Percentiles rank a stretch among this genome's conserved stretches.
Conservation (phyloP, 2,329 filamentous ascomycete species). For the Pseudocercospora musae region DNA sequence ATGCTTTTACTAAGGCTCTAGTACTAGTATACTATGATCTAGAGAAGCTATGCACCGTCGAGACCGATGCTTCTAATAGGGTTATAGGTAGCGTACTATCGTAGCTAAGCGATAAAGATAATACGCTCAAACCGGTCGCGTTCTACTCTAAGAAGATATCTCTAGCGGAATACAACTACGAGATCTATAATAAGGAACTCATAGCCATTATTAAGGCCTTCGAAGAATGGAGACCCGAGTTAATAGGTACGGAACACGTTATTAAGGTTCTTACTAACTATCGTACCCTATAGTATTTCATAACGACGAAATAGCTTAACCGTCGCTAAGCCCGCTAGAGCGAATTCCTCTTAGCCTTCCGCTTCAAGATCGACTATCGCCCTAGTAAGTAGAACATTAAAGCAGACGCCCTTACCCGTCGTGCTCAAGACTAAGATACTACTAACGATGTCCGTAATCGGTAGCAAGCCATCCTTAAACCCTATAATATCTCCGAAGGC, state of each 20-base stretch:
- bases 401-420: neutral
- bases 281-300: slow-evolving; percentile 32
- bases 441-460: neutral
- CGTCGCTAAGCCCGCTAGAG: slow-evolving; percentile 27
- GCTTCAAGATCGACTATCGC: slow-evolving; percentile 4
- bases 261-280: slow-evolving; percentile 31
- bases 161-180: slow-evolving; percentile 32
- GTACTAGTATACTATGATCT: slow-evolving; percentile 1
- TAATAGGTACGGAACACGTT: slow-evolving; percentile 14
- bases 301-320: slow-evolving; percentile 30
- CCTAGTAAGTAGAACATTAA: slow-evolving; percentile 13
- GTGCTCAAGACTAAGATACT: neutral
- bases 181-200: slow-evolving; percentile 38
- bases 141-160: slow-evolving; percentile 28
- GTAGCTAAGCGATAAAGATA: neutral
- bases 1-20: neutral
- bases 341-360: slow-evolving; percentile 7
- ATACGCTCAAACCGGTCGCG: slow-evolving; percentile 15
- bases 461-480: neutral
- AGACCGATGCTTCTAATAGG: neutral
- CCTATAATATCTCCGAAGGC: neutral
- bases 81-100: neutral
- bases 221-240: slow-evolving; percentile 26
- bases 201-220: slow-evolving; percentile 35
- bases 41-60: neutral